phyloP scores from a whole-genome alignment of 2,329 filamentous ascomycete genomes.

The Beauveria caledonica region DNA sequence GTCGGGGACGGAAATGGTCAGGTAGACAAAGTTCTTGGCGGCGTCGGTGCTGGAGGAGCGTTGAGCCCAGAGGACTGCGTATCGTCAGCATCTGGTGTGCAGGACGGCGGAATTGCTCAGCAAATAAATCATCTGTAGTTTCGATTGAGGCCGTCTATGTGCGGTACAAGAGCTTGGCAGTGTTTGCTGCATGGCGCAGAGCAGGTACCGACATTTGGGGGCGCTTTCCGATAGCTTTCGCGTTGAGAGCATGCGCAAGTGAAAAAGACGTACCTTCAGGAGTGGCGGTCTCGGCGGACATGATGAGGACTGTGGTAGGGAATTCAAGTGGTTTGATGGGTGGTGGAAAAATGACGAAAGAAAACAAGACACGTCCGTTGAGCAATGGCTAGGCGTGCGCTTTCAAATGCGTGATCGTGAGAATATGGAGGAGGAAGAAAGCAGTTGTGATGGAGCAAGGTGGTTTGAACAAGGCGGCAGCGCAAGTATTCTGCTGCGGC shows the following conservation, averaged over 20 bases:
- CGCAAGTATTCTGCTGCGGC: neutral
- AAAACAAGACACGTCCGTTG: slow-evolving; percentile 1
- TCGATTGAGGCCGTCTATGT: neutral
- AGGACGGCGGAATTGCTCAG: neutral
- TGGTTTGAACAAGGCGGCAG: neutral
- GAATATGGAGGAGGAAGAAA: neutral
- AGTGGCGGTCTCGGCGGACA: slow-evolving; percentile 23
- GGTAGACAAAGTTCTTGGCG: slow-evolving; percentile 88
- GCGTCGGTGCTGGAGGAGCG: slow-evolving; percentile 75
- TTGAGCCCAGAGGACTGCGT: slow-evolving; percentile 89
- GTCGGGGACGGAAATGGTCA: slow-evolving; percentile 85
- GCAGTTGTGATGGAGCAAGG: slow-evolving; percentile 5
- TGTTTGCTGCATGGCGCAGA: neutral
- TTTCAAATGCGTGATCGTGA: neutral
- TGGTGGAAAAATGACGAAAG: slow-evolving; percentile 2
- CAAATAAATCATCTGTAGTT: neutral
- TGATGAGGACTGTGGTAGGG: slow-evolving; percentile 14
- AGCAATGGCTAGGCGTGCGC: slow-evolving; percentile 6
- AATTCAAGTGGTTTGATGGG: slow-evolving; percentile 7
- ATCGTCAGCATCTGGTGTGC: neutral
- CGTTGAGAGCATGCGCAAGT: neutral
- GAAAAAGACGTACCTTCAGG: slow-evolving; percentile 28
- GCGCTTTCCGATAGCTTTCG: neutral
- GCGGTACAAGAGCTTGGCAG: neutral
- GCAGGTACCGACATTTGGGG: neutral